Conservation (phyloP, 2,329 filamentous ascomycete species). For the Apiospora rasikravindrae region DNA sequence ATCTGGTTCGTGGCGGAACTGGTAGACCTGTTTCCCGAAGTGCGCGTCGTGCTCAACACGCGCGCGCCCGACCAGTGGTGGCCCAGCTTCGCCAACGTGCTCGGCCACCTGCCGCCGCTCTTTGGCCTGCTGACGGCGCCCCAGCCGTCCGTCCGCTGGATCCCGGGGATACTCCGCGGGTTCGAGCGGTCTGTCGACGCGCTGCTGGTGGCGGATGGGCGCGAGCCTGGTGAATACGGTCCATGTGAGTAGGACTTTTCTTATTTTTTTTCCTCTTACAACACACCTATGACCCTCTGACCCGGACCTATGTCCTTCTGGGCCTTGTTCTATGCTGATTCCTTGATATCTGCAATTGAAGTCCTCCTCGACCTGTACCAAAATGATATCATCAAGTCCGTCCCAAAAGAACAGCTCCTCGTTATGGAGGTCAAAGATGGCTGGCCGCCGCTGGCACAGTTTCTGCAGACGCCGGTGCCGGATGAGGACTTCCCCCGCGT, state of each 20-base stretch:
- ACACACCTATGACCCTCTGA: no score
- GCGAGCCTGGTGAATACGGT: neutral
- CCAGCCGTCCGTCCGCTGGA: conserved; percentile 7
- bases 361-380: conserved; percentile 6
- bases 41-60: conserved; percentile 32
- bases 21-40: conserved; percentile 31
- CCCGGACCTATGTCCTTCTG: neutral
- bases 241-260: neutral
- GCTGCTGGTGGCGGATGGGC: neutral
- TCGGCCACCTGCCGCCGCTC: conserved; percentile 15
- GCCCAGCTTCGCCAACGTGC: conserved; percentile 27
- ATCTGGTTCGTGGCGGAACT: conserved; percentile 24
- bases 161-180: neutral
- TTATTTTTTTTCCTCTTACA: no score
- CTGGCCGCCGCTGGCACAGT: conserved; percentile 33
- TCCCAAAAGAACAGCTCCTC: conserved; percentile 1
- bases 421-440: conserved; percentile 26
- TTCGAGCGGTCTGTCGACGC: conserved; percentile 6
- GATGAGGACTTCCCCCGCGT: conserved; percentile 24
- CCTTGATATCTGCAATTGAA: neutral
- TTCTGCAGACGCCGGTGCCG: conserved; percentile 30
- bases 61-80: conserved; percentile 33
- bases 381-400: conserved; percentile 3
- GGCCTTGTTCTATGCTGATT: neutral
- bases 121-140: conserved; percentile 3